These are phyloP conservation scores for Eurotiales sp. DNA, from an alignment of 2,329 filamentous ascomycete genomes.

Conservation along the genomic window DNA sequence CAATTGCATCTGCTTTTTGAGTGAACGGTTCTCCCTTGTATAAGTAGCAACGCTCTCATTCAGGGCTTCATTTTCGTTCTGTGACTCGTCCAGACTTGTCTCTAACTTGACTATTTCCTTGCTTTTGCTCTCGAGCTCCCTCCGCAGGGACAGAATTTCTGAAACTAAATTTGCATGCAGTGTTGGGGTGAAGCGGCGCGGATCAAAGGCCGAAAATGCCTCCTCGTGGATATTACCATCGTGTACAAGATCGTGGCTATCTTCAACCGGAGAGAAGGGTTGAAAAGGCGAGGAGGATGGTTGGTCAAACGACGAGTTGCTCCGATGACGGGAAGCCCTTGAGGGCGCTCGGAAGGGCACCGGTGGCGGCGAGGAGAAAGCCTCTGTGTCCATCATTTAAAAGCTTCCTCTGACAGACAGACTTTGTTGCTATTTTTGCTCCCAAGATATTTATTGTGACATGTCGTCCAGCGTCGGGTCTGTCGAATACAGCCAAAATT, in stretches of 20 bases:
- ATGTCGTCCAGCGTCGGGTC: slow-evolving; percentile 6
- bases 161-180: slow-evolving; percentile 91
- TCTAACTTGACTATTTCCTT: slow-evolving; percentile 85
- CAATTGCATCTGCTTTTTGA: slow-evolving; percentile 80
- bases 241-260: slow-evolving; percentile 35
- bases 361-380: slow-evolving; percentile 61
- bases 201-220: slow-evolving; percentile 72
- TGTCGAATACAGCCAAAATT: not conserved
- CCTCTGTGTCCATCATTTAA: slow-evolving; percentile 5
- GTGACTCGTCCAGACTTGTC: slow-evolving; percentile 64
- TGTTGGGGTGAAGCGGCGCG: slow-evolving; percentile 89
- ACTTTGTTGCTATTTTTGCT: slow-evolving; percentile 3
- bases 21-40: slow-evolving; percentile 71
- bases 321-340: slow-evolving; percentile 58
- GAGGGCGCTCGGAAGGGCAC: slow-evolving; percentile 67
- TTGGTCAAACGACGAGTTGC: slow-evolving; percentile 60
- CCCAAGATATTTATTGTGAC: not conserved
- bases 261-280: slow-evolving; percentile 34
- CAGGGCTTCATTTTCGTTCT: slow-evolving; percentile 70
- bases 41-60: slow-evolving; percentile 59
- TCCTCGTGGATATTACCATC: slow-evolving; percentile 52
- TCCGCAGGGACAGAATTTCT: slow-evolving; percentile 80
- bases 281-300: slow-evolving; percentile 56
- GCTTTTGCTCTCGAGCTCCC: slow-evolving; percentile 87
- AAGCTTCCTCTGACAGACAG: not conserved